Evolutionary conservation across 2,329 filamentous ascomycete species (phyloP), one percentile per base, ranked within the genome.

Genomic region (Xylaria digitata): DNA sequence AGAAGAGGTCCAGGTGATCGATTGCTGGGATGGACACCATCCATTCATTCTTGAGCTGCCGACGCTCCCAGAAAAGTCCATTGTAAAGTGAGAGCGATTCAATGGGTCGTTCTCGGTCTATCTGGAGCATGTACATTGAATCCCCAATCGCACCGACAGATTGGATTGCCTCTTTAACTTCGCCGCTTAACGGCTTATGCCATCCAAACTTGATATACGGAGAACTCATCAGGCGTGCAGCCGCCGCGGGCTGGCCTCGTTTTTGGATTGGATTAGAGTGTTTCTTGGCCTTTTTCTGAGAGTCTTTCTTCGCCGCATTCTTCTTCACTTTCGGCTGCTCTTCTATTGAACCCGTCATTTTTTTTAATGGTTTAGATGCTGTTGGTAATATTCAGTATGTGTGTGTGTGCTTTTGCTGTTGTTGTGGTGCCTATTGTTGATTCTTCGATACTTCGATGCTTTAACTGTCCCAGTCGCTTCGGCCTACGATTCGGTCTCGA

Each of bases 31-130:
- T 75, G 0, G 71, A 75, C 26, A 76, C 49, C 5, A 72, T 59
- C 0, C 1, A 1, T 8, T 43, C 63, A 5, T 71, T 34, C 2
- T 4, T 2, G 2, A 75, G 56, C 23, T 73, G 69, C 15, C 71
- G 64, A 30, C 72, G 74, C 56, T 75, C 74, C 73, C 73, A 75
- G 57, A 75, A 75, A 6, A 76, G 11, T 2, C 68, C 73, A 3
- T 73, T 66, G 2, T 71, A 63, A 0, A 76, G 50, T 5, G 68
- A 70, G 8, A 60, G 55, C 0, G 59, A 6, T 1, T 70, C 66
- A 1, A 76, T 63, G 3, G 70, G 62, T 1, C 66, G 61, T 1
- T 69, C 55, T n/a, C 70, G 63, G 0, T 62, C 37, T 0, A 71
- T 43, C 37, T 76, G 72, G 9, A 75, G 52, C 55, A 67, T 67